Evolutionary conservation across 139 green algal genomes (phyloP), one percentile per base, ranked within the genome.

Genomic region (Haematococcus lacustris): DNA sequence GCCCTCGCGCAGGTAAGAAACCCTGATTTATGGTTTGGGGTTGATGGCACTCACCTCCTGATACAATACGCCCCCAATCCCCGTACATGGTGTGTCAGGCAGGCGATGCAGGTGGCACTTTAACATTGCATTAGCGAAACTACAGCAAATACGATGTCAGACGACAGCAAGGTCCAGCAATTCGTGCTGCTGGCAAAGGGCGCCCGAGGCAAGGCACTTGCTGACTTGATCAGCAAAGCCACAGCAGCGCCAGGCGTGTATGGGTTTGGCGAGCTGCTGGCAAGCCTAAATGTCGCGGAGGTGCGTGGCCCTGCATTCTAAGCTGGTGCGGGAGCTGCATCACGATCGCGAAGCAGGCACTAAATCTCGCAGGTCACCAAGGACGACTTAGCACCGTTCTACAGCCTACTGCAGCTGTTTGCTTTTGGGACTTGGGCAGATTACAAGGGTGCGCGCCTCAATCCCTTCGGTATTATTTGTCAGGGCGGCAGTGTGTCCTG

Each of bases 261-360:
- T 60, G 83, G 86, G 0, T 97, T 96, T 73, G 89, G 87, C 0
- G 93, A 98, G 84, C 87, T 97, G 4, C 75, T 97, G 7, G 84
- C 91, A 53, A 39, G 91, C 28, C 83, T 86, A 0, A 80, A 47
- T 7, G 80, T 97, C 1, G 69, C 87, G 60, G 81, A 96, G 83
- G 91, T 97, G 9, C 43, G 43, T 53, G 9, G 43, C 43, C 43
- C n/a, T n/a, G n/a, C n/a, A n/a, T n/a, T n/a, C n/a, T n/a, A n/a
- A n/a, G n/a, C n/a, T n/a, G n/a, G n/a, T n/a, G n/a, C n/a, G n/a
- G n/a, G n/a, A n/a, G n/a, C n/a, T n/a, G n/a, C n/a, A n/a, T n/a
- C n/a, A n/a, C n/a, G n/a, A n/a, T n/a, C n/a, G n/a, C n/a, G n/a
- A n/a, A n/a, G n/a, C n/a, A n/a, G n/a, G n/a, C n/a, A n/a, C n/a